Evolutionary conservation across 352 stramenopile species (phyloP).

Genomic region (Stramenopiles sp.): DNA sequence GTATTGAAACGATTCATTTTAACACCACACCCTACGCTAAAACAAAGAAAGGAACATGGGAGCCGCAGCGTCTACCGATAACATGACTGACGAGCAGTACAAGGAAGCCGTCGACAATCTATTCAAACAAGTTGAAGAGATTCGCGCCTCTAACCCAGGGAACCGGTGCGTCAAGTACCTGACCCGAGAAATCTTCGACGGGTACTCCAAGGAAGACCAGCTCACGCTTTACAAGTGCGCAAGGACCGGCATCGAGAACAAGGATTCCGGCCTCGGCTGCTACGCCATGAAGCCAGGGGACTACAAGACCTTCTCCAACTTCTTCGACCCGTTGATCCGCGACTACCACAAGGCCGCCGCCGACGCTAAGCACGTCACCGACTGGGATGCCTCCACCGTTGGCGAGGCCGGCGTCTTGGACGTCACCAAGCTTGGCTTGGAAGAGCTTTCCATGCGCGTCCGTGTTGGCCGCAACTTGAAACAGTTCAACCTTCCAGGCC

Average conservation of each 20-base stretch:
- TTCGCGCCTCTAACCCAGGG: conserved; percentile 24
- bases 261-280: conserved; percentile 26
- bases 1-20: too few relatives aligned
- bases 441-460: conserved; percentile 42
- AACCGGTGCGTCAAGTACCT: conserved; percentile 29
- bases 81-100: not conserved
- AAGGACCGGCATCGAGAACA: conserved; percentile 26
- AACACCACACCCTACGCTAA: not conserved
- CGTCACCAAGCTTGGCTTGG: conserved; percentile 30
- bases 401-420: conserved; percentile 25
- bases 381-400: conserved; percentile 27
- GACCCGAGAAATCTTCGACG: conserved; percentile 25
- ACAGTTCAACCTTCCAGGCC: conserved; percentile 45
- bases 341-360: conserved; percentile 27
- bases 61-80: not conserved
- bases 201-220: conserved; percentile 20
- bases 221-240: conserved; percentile 26
- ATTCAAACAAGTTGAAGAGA: conserved; percentile 12
- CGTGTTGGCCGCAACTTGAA: conserved; percentile 54
- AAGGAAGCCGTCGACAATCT: conserved; percentile 1
- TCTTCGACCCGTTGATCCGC: conserved; percentile 27
- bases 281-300: conserved; percentile 29
- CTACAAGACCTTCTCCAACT: conserved; percentile 27
- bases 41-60: not conserved
- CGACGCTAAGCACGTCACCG: conserved; percentile 27